Conservation (phyloP, 169 alveolate genomes). For the Theileria orientalis region DNA sequence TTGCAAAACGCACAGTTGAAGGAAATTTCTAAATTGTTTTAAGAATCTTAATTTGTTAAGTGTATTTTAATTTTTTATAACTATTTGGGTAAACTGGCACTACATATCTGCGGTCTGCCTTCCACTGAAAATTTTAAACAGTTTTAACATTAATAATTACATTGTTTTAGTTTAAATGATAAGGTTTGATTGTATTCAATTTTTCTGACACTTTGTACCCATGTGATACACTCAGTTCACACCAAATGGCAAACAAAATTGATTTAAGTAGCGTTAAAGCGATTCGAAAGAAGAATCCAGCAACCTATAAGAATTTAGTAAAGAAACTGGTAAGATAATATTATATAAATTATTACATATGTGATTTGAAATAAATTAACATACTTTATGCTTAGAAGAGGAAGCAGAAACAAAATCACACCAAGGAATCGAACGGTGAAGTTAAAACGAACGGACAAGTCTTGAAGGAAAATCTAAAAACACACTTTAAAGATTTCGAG, state of each 20-base stretch:
- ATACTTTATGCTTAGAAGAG: constrained; percentile 16
- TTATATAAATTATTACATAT: too few species aligned
- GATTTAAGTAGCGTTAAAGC: constrained; percentile 48
- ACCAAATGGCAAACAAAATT: constrained; percentile 24
- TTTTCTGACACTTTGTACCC: background rate
- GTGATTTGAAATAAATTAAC: too few species aligned
- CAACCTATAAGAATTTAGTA: constrained; percentile 67
- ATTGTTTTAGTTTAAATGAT: too few species aligned
- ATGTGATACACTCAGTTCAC: too few species aligned
- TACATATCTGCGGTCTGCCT: background rate
- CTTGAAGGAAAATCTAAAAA: constrained; percentile 20
- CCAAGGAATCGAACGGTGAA: background rate
- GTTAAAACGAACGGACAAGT: constrained; percentile 18
- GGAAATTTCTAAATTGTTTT: constrained; percentile 25
- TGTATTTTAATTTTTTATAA: background rate
- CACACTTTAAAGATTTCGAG: constrained; percentile 37
- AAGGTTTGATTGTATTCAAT: background rate
- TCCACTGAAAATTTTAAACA: too few species aligned
- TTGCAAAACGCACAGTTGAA: constrained; percentile 52
- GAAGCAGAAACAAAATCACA: background rate
- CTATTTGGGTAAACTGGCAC: background rate
- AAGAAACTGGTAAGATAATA: constrained; percentile 62
- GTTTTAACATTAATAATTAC: too few species aligned
- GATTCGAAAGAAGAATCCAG: constrained; percentile 66
- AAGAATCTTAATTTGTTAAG: background rate